Base-by-base conservation (phyloP, 495 filamentous ascomycete species). In the Talaromyces wortmannii region DNA sequence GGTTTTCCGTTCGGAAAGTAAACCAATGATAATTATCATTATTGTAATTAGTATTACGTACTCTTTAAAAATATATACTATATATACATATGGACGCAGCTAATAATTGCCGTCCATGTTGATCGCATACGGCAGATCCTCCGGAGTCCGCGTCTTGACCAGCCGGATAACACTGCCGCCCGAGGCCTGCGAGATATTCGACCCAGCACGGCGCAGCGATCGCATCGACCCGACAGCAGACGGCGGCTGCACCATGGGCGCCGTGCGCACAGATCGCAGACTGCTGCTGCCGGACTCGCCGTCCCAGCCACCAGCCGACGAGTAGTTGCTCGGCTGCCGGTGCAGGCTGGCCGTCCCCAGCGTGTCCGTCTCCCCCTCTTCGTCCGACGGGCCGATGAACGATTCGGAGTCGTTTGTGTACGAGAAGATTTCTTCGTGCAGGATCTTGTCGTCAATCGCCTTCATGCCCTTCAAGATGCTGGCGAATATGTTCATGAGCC, bases 401-500 rank as follows among this genome's bases (percentile, higher is more conserved):
- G 74, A 77, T 52, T 73, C 72, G 18, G 62, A 68, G 8, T 57
- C 67, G 40, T 23, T 23, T 23, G 23, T 23, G 23, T 23, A 23
- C 23, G 23, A 23, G 23, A 23, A 23, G 23, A 23, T 23, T 23
- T 23, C 63, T 6, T 73, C 73, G 3, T 78, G 72, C 29, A 83
- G 54, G 5, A 78, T 61, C 0, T 71, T 69, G 1, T 77, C 66
- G 42, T 83, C 74, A 16, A 91, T 67, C 1, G 80, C 77, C 23
- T 73, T 79, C 88, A 97, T 96, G 7, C 79, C 81, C 29, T 83
- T 79, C 23, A 98, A 64, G 5, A 98, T 72, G 33, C 91, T 85
- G 0, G 92, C 83, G 69, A 97, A 96, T n/a, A 88, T 70, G 51
- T 82, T 80, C 92, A 97, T 96, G 53, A 98, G 70, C 5, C 69